Conservation (phyloP, 768 basidiomycete species). For the Suillus weaverae region DNA sequence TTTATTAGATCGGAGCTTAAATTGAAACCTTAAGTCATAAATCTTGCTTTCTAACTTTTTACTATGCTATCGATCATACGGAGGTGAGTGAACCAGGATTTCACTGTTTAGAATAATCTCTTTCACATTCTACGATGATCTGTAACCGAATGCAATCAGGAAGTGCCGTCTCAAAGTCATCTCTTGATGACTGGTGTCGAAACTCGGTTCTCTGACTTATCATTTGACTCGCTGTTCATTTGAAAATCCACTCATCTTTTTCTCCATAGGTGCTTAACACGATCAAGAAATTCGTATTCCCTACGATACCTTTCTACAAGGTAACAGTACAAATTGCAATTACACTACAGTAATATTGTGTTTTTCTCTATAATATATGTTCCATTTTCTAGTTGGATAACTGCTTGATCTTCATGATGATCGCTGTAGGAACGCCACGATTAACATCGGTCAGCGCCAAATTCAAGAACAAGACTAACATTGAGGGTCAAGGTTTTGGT, state of each 20-base stretch:
- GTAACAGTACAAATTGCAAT: conserved; percentile 1
- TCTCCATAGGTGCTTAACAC: neutral
- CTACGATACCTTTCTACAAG: neutral
- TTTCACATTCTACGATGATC: conserved; percentile 24
- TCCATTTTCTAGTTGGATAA: conserved; percentile 27
- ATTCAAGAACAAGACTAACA: conserved; percentile 43
- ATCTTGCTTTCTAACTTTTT: neutral
- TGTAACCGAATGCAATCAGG: conserved; percentile 36
- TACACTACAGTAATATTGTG: conserved; percentile 4
- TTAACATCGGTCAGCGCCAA: neutral
- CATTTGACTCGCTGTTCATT: neutral
- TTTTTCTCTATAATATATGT: conserved; percentile 1
- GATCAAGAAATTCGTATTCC: neutral
- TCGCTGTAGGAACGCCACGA: conserved; percentile 31
- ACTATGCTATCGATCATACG: neutral
- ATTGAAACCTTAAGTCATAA: conserved; percentile 14
- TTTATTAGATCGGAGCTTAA: conserved; percentile 32
- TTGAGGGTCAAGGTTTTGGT: conserved; percentile 78
- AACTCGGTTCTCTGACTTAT: conserved; percentile 34
- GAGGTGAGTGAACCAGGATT: conserved; percentile 20
- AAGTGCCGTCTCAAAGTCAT: conserved; percentile 37
- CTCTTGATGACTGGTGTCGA: conserved; percentile 31
- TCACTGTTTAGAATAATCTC: neutral
- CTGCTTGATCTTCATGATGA: conserved; percentile 46
- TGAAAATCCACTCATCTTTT: conserved; percentile 1